These are phyloP conservation scores for Fusarium albosuccineum DNA, from an alignment of 2,329 filamentous ascomycete species.

Conservation along the genomic window DNA sequence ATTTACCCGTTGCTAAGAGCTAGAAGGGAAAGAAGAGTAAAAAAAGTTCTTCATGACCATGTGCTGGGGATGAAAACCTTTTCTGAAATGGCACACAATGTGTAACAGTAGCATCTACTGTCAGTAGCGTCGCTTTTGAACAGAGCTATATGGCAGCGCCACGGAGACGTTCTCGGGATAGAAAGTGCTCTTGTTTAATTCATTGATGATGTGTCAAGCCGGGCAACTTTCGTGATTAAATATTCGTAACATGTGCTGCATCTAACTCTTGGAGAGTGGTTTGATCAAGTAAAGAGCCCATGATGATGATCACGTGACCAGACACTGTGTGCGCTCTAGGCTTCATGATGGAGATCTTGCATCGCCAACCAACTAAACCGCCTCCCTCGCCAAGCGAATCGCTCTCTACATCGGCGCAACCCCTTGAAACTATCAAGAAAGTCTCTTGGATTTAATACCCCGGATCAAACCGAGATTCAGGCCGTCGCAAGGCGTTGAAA, in stretches of 20 bases:
- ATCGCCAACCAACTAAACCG: conserved; percentile 31
- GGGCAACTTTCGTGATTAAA: no score
- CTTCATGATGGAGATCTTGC: conserved; percentile 40
- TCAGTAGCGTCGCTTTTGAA: neutral
- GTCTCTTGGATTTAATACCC: rapidly evolving
- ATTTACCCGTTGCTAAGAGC: neutral
- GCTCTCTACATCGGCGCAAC: conserved; percentile 8
- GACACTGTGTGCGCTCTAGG: conserved; percentile 6
- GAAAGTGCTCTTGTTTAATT: no score
- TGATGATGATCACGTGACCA: conserved; percentile 30
- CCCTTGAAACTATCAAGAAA: neutral
- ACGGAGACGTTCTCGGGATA: neutral
- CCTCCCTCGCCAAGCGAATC: conserved; percentile 8
- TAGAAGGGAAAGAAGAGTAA: no score
- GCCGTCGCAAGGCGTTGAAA: neutral
- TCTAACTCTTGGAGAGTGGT: neutral
- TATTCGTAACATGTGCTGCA: no score
- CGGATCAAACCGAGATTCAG: neutral
- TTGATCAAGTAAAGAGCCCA: neutral
- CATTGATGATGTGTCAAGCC: no score
- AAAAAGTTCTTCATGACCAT: neutral
- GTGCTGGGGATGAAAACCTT: neutral
- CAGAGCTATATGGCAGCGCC: neutral
- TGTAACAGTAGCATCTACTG: neutral
- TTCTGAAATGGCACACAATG: neutral